Base-by-base conservation (phyloP, 805 yeast species). In the Candida golubevii region DNA sequence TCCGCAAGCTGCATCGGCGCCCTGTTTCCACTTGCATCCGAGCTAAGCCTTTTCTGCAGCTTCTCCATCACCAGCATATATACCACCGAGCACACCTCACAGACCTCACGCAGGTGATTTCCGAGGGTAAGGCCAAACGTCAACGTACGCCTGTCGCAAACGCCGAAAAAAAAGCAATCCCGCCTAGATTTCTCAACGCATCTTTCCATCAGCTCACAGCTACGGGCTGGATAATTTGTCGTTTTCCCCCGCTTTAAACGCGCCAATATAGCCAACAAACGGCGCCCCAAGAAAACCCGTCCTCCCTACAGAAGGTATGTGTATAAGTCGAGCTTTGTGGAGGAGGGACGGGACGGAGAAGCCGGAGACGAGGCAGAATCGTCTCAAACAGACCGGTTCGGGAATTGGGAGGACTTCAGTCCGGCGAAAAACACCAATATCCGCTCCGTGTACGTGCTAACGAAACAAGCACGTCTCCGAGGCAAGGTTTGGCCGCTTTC, bases 271-370 rank as follows among this genome's bases (percentile, higher is more conserved):
- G 97, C 89, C 30, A 89, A 89, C 66, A 89, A 88, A 64, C 68
- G 90, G 58, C 77, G 97, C 61, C 89, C 96, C 9, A 85, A 84
- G 72, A 85, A 89, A 72, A 71, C 77, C 38, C 81, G 83, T 50
- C 88, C 89, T 44, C 89, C 90, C 6, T 89, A 86, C 66, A 75
- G 81, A 63, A 77, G 83, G 62, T 88, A 87, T 61, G 88, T 77
- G 37, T 80, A 79, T 54, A 74, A 78, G 29, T 70, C 73, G 26
- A 62, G 56, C 50, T 58, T 54, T 39, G 56, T 61, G 6, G 59
- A 53, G 30, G 56, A 46, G 18, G 50, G 36, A 59, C 59, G 42
- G 59, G 61, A 33, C 11, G n/a, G 28, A 3, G 47, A 35, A 14
- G 38, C 28, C 7, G 43, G 27, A 18, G 36, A 40, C 7, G 61